Evolutionary conservation across 106 monocot species (phyloP).

Genomic region (Acorus calamus): DNA sequence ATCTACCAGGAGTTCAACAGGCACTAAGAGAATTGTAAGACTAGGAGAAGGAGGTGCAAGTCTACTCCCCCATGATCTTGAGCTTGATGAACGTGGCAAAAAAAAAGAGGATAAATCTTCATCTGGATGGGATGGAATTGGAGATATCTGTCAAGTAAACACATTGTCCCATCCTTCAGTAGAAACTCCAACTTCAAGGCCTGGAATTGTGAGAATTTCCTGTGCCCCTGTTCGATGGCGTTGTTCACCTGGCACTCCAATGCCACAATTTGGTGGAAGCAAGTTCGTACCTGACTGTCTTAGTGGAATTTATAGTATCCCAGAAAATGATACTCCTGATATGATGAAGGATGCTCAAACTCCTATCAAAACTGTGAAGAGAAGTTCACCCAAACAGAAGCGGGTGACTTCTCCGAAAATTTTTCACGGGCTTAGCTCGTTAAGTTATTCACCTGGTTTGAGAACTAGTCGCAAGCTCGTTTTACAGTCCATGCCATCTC

Average conservation of each 20-base stretch:
- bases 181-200: constrained; percentile 4
- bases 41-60: constrained; percentile 10
- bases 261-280: constrained; percentile 27
- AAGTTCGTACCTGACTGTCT: constrained; percentile 20
- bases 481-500: constrained; percentile 46
- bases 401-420: constrained; percentile 37
- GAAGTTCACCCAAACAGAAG: constrained; percentile 56
- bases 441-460: constrained; percentile 23
- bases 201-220: constrained; percentile 8
- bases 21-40: constrained; percentile 1
- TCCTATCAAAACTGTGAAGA: constrained; percentile 17
- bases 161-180: constrained; percentile 16
- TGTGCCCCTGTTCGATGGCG: constrained; percentile 12
- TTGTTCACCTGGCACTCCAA: constrained; percentile 36
- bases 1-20: constrained; percentile 15
- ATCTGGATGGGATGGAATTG: constrained; percentile 37
- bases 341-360: constrained; percentile 15
- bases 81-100: constrained; percentile 2
- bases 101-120: constrained; percentile 20
- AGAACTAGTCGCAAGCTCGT: constrained; percentile 34
- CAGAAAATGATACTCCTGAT: constrained; percentile 37
- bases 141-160: constrained; percentile 23
- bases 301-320: constrained; percentile 6
- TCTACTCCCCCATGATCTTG: constrained; percentile 4
- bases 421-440: not conserved